A percentile compares a stretch with the other conserved stretches of the same genome.
Evolutionary conservation across 129 eudicot species (phyloP).

Genomic region (Ambrosia trifida): DNA sequence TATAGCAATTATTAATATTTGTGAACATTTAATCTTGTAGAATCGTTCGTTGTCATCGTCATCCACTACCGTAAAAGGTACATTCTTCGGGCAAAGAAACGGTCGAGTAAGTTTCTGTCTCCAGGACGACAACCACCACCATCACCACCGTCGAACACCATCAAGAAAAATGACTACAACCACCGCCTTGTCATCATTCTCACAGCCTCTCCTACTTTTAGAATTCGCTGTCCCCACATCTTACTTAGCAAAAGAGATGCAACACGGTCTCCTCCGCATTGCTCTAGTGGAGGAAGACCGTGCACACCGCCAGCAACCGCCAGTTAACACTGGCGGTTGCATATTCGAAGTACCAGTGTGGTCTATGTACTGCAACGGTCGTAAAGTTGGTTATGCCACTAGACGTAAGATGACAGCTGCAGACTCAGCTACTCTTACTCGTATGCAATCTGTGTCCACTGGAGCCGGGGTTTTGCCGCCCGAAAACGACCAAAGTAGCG

Average conservation of each 20-base stretch:
- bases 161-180: constrained; percentile 27
- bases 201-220: constrained; percentile 37
- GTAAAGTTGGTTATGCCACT: constrained; percentile 45
- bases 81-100: constrained; percentile 39
- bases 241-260: constrained; percentile 42
- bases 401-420: constrained; percentile 39
- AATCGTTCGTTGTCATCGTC: constrained; percentile 35
- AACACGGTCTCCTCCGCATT: constrained; percentile 45
- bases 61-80: constrained; percentile 38
- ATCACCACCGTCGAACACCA: constrained; percentile 31
- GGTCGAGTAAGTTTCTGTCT: constrained; percentile 44
- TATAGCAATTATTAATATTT: not conserved
- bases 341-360: constrained; percentile 44
- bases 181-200: constrained; percentile 25
- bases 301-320: constrained; percentile 21
- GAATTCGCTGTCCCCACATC: constrained; percentile 40
- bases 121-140: constrained; percentile 39
- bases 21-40: constrained; percentile 13
- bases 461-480: constrained; percentile 47
- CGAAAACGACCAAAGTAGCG: constrained; percentile 20
- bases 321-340: constrained; percentile 12
- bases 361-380: constrained; percentile 43
- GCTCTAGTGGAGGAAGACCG: constrained; percentile 36
- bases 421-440: constrained; percentile 28
- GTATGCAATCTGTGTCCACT: constrained; percentile 42